Base-by-base conservation (phyloP, 805 yeast species). In the Cyberlindnera xylosilytica region DNA sequence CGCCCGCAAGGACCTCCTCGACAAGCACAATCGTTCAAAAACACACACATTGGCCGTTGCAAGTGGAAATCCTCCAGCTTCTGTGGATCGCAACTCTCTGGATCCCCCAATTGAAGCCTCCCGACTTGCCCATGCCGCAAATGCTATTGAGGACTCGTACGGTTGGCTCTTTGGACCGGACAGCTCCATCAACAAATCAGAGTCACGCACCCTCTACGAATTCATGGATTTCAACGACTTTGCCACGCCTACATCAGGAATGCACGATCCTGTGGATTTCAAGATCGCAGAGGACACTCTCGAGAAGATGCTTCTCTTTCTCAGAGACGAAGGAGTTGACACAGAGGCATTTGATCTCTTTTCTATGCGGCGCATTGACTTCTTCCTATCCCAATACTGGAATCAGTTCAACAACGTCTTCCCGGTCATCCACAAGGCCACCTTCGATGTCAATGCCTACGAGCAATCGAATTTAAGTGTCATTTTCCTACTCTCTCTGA, bases 371-470 rank as follows among this genome's bases (percentile, higher is more conserved):
- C 32, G 47, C 15, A 35, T 52, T 2, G 34, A 49, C 19, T 33
- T 19, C 17, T 68, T 57, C 44, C 41, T 64, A 6, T 45, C 49
- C 9, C 54, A 54, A 13, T 66, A 56, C 48, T 70, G 73, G 72
- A 46, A 43, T 9, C 49, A 58, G 28, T 68, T 68, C 46, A 65
- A 63, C 48, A 49, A 59, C 17, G 50, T 59, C n/a, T 69, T 58
- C 47, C 74, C 74, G 2, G 58, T 70, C 9, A 54, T 70, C 12
- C 74, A 70, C 46, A 52, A 54, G n/a, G 56, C 68, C 1, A 61
- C 68, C 1, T 64, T 65, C 38, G 42, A 42, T 13, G 41, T 29
- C 16, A 50, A 39, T 22, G 29, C 39, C 13, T 27, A 26, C 24
- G 41, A 40, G 17, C 26, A 26, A 15, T 24, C 35, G 13, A 27